Conservation (phyloP, 768 basidiomycete species). For the Collybia nuda region DNA sequence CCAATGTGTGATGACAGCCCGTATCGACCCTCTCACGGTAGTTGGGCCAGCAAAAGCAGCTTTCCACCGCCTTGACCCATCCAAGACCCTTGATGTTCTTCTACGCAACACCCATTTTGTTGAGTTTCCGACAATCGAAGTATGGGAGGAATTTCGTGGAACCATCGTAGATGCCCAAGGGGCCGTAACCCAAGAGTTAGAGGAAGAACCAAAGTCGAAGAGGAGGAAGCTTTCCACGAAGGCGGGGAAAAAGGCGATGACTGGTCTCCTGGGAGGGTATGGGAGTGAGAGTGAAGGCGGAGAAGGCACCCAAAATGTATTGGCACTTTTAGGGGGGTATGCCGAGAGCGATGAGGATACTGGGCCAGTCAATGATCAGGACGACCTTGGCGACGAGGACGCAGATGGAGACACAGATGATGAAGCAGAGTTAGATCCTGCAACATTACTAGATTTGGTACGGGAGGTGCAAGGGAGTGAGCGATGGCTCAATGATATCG, state of each 20-base stretch:
- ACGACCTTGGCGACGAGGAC: conserved; percentile 19
- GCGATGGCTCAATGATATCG: conserved; percentile 22
- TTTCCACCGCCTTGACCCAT: conserved; percentile 60
- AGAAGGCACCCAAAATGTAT: conserved; percentile 26
- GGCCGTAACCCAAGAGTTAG: conserved; percentile 28
- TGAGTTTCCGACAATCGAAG: conserved; percentile 82
- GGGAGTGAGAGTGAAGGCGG: conserved; percentile 46
- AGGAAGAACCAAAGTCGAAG: conserved; percentile 43
- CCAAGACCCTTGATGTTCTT: conserved; percentile 40
- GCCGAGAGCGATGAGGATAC: conserved; percentile 47
- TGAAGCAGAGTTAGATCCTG: conserved; percentile 37
- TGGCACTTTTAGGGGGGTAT: conserved; percentile 42
- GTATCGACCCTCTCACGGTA: conserved; percentile 32
- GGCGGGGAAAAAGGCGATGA: conserved; percentile 55
- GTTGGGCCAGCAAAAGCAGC: conserved; percentile 25
- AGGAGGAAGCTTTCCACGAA: conserved; percentile 53
- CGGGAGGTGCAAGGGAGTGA: conserved; percentile 30
- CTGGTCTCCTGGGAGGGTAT: conserved; percentile 59
- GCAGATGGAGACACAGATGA: conserved; percentile 29
- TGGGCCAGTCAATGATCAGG: conserved; percentile 1
- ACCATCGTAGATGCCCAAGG: conserved; percentile 58
- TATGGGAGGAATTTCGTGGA: conserved; percentile 71
- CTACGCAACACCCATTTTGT: conserved; percentile 68
- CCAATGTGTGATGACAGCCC: conserved; percentile 59
- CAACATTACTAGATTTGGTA: conserved; percentile 40